Evolutionary conservation across 176 grass and related monocot genomes (phyloP), one percentile per base, ranked within the genome.

Genomic region (Alloteropsis semialata): DNA sequence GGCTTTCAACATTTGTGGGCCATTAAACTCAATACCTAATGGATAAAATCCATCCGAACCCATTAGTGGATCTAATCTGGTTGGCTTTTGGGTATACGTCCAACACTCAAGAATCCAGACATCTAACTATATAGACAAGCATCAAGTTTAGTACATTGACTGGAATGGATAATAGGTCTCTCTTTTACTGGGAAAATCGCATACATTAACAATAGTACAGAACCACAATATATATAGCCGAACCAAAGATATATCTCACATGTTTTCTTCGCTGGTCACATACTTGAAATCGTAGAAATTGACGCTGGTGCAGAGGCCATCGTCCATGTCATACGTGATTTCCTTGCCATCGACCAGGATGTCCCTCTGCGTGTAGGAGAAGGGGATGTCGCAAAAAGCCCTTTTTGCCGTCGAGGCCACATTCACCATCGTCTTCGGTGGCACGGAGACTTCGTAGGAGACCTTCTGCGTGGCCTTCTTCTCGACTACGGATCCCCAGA

Each of bases 241-340:
- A n/a, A n/a, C n/a, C n/a, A n/a, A n/a, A n/a, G n/a, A 64, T 58
- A 3, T 10, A 29, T 37, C 2, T 65, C 62, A 36, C 16, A 65
- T 65, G 62, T 43, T 58, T 22, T 81, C 65, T 42, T 81, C 50
- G 37, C 36, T 71, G 24, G 54, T 59, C 53, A 58, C 79, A 30
- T 59, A 59, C 65, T 81, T 69, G 53, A 81, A 81, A 43, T 81
- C 79, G 24, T 71, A 81, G 65, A 24, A 81, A 44, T 81, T 71
- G 53, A 71, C 17, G 33, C 37, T 51, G 6, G 65, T 81, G 65
- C 71, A 81, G 79, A 81, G 62, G 32, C 62, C 62, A 19, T 65
- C 62, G 62, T 65, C 62, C 62, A 65, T 65, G 17, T 65, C 17
- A 16, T 65, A 65, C 32, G 62, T 65, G 62, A 36, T 16, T 36